Evolutionary conservation across 2,329 filamentous ascomycete genomes (phyloP).

Genomic region (Stagonosporopsis cucurbitacearum): DNA sequence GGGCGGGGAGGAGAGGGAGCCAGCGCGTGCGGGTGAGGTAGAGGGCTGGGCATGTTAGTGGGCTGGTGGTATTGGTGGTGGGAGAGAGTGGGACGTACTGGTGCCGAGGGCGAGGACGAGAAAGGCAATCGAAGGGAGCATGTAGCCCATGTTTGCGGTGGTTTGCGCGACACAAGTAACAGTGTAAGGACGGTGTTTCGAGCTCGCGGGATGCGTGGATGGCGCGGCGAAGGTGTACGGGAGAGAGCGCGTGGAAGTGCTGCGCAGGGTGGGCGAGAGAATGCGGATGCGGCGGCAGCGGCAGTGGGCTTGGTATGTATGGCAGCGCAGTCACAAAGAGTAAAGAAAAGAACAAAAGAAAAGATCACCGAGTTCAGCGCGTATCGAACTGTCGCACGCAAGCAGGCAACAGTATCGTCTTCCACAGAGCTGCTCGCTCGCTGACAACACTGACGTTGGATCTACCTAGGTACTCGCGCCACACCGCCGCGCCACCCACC

Average conservation of each 20-base stretch:
- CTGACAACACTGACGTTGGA: not conserved
- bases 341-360: too few relatives aligned
- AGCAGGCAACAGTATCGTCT: too few relatives aligned
- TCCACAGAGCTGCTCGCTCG: too few relatives aligned
- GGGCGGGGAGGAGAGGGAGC: slow-evolving; percentile 68
- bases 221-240: slow-evolving; percentile 25
- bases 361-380: too few relatives aligned
- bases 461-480: too few relatives aligned
- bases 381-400: too few relatives aligned
- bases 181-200: not conserved
- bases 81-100: slow-evolving; percentile 54
- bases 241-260: slow-evolving; percentile 23
- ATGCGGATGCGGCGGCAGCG: slow-evolving; percentile 12
- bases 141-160: slow-evolving; percentile 69
- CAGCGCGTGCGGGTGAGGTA: slow-evolving; percentile 83
- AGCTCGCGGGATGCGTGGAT: slow-evolving; percentile 5
- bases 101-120: slow-evolving; percentile 74
- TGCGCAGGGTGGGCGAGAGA: slow-evolving; percentile 7
- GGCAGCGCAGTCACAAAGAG: not conserved
- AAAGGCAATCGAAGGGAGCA: slow-evolving; percentile 80
- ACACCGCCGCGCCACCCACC: not conserved
- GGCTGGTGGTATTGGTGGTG: slow-evolving; percentile 5
- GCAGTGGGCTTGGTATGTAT: slow-evolving; percentile 2
- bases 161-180: not conserved
- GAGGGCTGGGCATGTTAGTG: slow-evolving; percentile 59